Conservation (phyloP, 805 yeast genomes). For the Saturnispora saitoi region DNA sequence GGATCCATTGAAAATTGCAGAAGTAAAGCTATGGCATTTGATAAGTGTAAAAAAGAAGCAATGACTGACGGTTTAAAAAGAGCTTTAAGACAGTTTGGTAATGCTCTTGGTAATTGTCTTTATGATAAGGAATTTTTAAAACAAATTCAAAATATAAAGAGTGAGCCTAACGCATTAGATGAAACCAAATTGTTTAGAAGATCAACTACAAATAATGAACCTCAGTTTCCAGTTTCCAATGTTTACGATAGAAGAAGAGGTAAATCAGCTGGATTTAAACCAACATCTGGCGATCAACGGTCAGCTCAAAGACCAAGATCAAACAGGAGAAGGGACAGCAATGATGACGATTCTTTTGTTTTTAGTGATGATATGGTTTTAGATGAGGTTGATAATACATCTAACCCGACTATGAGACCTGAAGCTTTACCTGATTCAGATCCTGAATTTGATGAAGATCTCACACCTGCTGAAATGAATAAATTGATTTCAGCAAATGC, state of each 20-base stretch:
- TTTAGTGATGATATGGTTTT: constrained; percentile 39
- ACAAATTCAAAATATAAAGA: constrained; percentile 37
- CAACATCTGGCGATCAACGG: background rate
- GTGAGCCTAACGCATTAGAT: constrained; percentile 24
- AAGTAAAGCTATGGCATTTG: constrained; percentile 63
- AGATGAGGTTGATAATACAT: background rate
- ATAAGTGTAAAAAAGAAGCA: constrained; percentile 77
- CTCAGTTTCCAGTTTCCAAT: background rate
- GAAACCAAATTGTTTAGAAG: constrained; percentile 27
- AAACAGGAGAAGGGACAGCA: constrained; percentile 1
- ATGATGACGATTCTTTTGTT: constrained; percentile 41
- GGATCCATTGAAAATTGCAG: constrained; percentile 68
- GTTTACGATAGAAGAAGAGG: background rate
- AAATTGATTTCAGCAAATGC: constrained; percentile 1
- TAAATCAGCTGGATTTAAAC: background rate
- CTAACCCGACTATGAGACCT: constrained; percentile 7
- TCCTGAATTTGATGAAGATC: constrained; percentile 25
- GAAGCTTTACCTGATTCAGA: constrained; percentile 20
- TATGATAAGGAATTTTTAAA: constrained; percentile 63
- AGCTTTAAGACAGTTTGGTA: constrained; percentile 72
- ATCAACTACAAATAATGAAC: background rate
- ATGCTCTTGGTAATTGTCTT: constrained; percentile 74
- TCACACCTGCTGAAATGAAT: constrained; percentile 3
- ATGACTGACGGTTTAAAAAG: constrained; percentile 78
- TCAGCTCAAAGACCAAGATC: background rate